These are phyloP conservation scores for Naganishia antarctica DNA, from an alignment of 768 basidiomycete genomes.

Conservation along the genomic window DNA sequence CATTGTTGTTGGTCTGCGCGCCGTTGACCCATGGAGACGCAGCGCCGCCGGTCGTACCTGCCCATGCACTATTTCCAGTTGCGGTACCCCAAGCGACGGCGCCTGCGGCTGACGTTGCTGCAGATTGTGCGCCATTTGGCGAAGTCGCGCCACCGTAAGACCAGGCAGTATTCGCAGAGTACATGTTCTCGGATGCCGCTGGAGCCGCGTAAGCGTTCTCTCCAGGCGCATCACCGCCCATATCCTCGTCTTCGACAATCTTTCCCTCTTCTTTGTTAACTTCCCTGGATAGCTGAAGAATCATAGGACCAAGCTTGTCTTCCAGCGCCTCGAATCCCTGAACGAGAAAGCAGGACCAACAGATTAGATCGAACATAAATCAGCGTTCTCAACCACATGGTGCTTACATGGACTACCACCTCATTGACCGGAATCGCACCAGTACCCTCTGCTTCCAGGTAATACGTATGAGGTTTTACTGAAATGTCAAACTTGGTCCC, in stretches of 20 bases:
- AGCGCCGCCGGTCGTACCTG: not conserved
- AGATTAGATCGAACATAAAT: not conserved
- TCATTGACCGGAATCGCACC: conserved; percentile 53
- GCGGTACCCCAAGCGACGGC: not conserved
- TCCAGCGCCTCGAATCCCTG: conserved; percentile 31
- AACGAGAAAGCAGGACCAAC: not conserved
- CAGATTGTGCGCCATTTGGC: not conserved
- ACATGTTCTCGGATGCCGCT: not conserved
- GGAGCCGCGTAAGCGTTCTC: not conserved
- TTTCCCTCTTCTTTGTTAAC: conserved; percentile 20
- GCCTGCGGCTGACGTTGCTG: not conserved
- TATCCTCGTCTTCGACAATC: conserved; percentile 12
- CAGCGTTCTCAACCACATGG: not conserved
- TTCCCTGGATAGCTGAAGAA: conserved; percentile 17
- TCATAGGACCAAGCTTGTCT: conserved; percentile 28
- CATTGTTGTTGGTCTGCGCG: too few relatives aligned
- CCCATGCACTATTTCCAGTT: not conserved
- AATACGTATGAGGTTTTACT: conserved; percentile 83
- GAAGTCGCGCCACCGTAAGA: not conserved
- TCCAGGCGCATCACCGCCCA: not conserved
- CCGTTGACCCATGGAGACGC: conserved; percentile 12
- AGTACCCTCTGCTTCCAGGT: conserved; percentile 90
- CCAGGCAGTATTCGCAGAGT: not conserved
- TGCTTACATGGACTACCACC: conserved; percentile 23
- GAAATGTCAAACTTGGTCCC: conserved; percentile 81